Percentiles rank a stretch among this genome's conserved stretches.
Conservation (phyloP, 2,329 filamentous ascomycete genomes). For the Diaporthe longicolla region DNA sequence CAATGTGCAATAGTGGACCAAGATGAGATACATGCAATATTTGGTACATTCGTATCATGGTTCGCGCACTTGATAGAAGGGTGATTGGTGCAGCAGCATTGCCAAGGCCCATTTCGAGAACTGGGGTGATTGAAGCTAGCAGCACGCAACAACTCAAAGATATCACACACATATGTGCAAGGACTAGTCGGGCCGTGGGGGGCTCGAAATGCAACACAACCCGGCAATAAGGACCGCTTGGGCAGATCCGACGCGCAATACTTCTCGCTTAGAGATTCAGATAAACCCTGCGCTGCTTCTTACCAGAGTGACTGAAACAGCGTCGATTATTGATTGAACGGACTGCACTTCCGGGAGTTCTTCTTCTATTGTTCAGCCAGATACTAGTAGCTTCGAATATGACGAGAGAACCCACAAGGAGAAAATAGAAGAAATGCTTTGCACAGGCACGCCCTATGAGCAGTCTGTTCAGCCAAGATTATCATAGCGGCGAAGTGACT, state of each 20-base stretch:
- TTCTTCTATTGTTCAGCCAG: not conserved
- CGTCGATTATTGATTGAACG: not conserved
- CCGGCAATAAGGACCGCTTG: not conserved
- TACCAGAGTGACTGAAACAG: not conserved
- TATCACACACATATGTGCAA: constrained; percentile 20
- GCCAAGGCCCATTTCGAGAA: constrained; percentile 3
- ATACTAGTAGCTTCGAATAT: not conserved
- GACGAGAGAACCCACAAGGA: no score
- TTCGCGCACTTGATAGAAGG: constrained; percentile 9
- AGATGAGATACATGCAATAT: constrained; percentile 19
- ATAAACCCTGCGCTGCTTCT: not conserved
- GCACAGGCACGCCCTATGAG: no score
- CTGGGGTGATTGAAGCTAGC: constrained; percentile 14
- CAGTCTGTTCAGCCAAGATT: no score
- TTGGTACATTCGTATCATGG: constrained; percentile 7
- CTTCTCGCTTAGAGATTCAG: not conserved
- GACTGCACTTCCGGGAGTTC: not conserved
- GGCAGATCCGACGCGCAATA: not conserved
- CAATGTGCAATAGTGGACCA: constrained; percentile 23
- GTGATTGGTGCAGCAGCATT: constrained; percentile 17
- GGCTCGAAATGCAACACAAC: constrained; percentile 1
- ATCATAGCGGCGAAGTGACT: no score
- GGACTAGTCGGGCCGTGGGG: constrained; percentile 15
- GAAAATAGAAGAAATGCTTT: not conserved
- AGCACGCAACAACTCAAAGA: constrained; percentile 12